Percentiles rank a stretch among this genome's conserved stretches.
These are phyloP conservation scores for Astrocystis sublimbata DNA, from an alignment of 495 filamentous ascomycete genomes.

Conservation along the genomic window DNA sequence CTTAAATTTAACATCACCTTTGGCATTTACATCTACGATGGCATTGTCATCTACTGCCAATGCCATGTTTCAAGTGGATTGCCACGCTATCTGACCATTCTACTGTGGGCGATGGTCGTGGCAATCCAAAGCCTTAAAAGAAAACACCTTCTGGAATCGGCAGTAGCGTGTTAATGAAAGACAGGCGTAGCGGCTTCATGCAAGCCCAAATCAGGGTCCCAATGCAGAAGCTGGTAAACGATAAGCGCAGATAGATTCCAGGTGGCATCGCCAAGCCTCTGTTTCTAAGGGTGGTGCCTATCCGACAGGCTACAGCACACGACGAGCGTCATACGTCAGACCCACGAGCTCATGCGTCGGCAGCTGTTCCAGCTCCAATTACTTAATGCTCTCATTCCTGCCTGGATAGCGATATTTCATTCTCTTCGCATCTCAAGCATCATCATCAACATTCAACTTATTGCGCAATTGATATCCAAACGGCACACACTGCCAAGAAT, in stretches of 20 bases:
- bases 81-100: no score
- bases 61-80: no score
- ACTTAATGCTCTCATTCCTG: background rate
- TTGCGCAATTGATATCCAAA: background rate
- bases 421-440: background rate
- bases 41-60: no score
- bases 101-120: no score
- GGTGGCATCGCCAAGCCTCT: slow-evolving; percentile 17
- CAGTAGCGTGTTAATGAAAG: background rate
- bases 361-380: background rate
- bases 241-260: background rate
- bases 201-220: background rate
- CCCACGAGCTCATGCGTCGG: no score
- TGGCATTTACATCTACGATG: no score
- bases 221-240: slow-evolving; percentile 9
- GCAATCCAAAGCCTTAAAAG: background rate
- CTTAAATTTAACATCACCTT: no score
- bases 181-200: slow-evolving; percentile 3
- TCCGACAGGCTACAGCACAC: no score
- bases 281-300: slow-evolving; percentile 13
- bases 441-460: background rate
- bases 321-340: slow-evolving; percentile 1
- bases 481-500: no score
- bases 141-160: slow-evolving; percentile 10
- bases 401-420: background rate